A percentile compares a stretch with the other conserved stretches of the same genome.
Evolutionary conservation across 495 filamentous ascomycete species (phyloP).

Genomic region (Cetradonia linearis): DNA sequence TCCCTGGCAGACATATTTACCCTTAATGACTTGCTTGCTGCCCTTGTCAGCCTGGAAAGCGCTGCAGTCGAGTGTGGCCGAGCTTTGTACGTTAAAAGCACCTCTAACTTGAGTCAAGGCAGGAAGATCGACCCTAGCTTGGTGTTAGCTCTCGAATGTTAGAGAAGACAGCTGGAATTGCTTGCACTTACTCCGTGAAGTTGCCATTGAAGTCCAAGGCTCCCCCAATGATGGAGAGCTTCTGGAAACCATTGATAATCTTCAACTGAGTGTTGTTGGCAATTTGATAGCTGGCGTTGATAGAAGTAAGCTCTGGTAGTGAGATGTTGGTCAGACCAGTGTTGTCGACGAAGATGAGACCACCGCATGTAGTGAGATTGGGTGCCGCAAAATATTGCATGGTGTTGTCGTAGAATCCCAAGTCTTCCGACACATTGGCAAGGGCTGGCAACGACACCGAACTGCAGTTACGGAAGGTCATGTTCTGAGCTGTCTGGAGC

Average conservation of each 20-base stretch:
- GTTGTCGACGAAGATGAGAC: conserved; percentile 76
- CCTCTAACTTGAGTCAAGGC: conserved; percentile 65
- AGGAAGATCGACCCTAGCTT: conserved; percentile 57
- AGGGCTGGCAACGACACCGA: conserved; percentile 68
- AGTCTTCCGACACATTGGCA: conserved; percentile 58
- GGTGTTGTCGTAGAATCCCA: conserved; percentile 75
- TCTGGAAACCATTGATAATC: conserved; percentile 53
- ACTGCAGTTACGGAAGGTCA: conserved; percentile 81
- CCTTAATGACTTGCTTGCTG: conserved; percentile 45
- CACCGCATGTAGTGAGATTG: conserved; percentile 69
- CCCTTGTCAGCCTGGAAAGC: conserved; percentile 36
- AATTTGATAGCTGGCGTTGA: conserved; percentile 72
- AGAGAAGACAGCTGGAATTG: neutral
- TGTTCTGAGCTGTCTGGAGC: conserved; percentile 66
- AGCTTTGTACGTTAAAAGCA: conserved; percentile 76
- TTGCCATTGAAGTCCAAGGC: conserved; percentile 82
- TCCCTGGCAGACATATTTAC: conserved; percentile 48
- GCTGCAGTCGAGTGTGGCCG: conserved; percentile 47
- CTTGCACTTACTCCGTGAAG: conserved; percentile 62
- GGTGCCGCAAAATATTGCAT: conserved; percentile 58
- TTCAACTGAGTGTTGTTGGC: conserved; percentile 74
- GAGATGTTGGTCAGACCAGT: conserved; percentile 62
- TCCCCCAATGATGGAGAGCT: conserved; percentile 60
- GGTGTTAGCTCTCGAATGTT: conserved; percentile 15
- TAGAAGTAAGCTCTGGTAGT: conserved; percentile 51